These are phyloP conservation scores for Talaromyces sp. DNA, from an alignment of 2,329 filamentous ascomycete species.

Conservation along the genomic window DNA sequence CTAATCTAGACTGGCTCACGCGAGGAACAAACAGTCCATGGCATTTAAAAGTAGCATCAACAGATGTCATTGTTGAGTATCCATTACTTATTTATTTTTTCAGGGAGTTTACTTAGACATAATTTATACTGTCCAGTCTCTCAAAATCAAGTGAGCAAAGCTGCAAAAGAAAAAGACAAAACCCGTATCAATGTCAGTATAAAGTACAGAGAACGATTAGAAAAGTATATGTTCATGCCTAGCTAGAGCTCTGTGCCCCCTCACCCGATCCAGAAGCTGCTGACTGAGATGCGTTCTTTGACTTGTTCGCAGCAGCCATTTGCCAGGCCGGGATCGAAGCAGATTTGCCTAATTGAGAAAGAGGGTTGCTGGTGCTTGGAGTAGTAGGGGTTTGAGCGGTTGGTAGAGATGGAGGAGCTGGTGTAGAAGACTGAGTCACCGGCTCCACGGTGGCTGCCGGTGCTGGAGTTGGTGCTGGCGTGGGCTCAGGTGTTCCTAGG, in stretches of 20 bases:
- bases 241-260: conserved; percentile 17
- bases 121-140: background rate
- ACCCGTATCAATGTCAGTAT: background rate
- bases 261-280: conserved; percentile 16
- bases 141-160: background rate
- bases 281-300: conserved; percentile 29
- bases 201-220: conserved; percentile 1
- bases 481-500: conserved; percentile 21
- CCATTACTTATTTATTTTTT: background rate
- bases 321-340: conserved; percentile 78
- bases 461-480: conserved; percentile 18
- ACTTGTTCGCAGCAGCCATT: conserved; percentile 60
- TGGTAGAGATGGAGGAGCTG: conserved; percentile 21
- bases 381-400: conserved; percentile 27
- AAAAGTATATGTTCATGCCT: background rate
- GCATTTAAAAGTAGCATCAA: background rate
- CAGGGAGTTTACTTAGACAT: background rate
- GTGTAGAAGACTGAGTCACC: conserved; percentile 22
- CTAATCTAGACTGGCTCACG: background rate
- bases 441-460: conserved; percentile 22
- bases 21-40: background rate
- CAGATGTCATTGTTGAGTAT: background rate
- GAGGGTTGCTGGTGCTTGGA: conserved; percentile 38
- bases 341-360: conserved; percentile 45
- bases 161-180: background rate